Evolutionary conservation across 495 filamentous ascomycete species (phyloP), one percentile per base, ranked within the genome.

Genomic region (Parathielavia hyrcaniae): DNA sequence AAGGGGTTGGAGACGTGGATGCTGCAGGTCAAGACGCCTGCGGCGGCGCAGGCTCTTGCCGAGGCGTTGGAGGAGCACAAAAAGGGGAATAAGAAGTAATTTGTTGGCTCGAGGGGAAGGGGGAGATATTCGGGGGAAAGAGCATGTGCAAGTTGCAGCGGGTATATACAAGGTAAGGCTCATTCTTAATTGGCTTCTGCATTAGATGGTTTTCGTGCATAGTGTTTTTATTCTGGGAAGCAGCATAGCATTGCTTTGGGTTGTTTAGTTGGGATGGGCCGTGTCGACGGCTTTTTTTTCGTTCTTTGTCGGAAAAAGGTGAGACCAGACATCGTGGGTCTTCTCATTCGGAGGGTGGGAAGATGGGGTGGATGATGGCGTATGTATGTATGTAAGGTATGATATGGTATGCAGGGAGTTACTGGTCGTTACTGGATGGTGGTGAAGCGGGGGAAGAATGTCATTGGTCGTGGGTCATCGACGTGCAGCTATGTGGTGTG

Each of bases 1-100:
- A 72, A 69, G 30, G 69, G 72, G 5, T 61, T 82, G 16, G 82
- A 86, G 59, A 79, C 80, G 6, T 89, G 84, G 83, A 74, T 85
- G 35, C 61, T 89, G 14, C 81, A 84, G 53, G 78, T 85, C 26
- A 87, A 84, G 74, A 80, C 73, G 22, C 57, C 70, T 1, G 73
- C 72, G 3, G 34, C 61, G 30, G 79, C 78, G 4, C 64, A 73
- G 52, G 72, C 76, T n/a, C 61, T 81, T 32, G 74, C 78, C 1
- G 69, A 71, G 5, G 69, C 69, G 26, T 53, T 86, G 59, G 73
- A 81, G 61, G 62, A 64, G 17, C 70, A 78, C 53, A 81, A 82
- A 66, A 57, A 39, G 38, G 72, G 70, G 43, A 79, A 78, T 55
- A 71, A 69, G 57, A 76, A 75, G 65, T 46, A 55, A 58, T 51